Evolutionary conservation across 164 flowering plant genomes (phyloP).

Genomic region (Tetracentron sinense): DNA sequence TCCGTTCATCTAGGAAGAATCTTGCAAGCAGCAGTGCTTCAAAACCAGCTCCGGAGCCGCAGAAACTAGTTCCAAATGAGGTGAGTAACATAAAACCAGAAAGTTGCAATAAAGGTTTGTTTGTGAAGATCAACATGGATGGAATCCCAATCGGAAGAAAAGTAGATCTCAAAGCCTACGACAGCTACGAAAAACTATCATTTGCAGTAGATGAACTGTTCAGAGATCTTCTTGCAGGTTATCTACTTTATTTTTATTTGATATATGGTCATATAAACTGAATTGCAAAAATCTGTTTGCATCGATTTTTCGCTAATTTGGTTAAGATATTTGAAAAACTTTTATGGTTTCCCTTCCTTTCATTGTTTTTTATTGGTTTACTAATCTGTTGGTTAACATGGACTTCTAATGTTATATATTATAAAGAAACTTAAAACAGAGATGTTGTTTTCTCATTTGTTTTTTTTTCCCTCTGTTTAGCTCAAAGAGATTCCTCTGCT

Average conservation of each 20-base stretch:
- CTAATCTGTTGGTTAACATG: too few relatives aligned
- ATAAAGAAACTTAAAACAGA: too few relatives aligned
- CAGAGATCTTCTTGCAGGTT: conserved; percentile 92
- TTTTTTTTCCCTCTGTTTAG: conserved; percentile 30
- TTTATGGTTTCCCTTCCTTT: too few relatives aligned
- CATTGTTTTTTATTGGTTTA: too few relatives aligned
- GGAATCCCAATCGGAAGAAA: conserved; percentile 96
- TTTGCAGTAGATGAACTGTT: conserved; percentile 84
- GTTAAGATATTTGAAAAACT: too few relatives aligned
- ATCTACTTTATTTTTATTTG: not conserved
- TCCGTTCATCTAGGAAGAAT: conserved; percentile 88
- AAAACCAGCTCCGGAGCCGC: conserved; percentile 41
- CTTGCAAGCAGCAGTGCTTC: conserved; percentile 53
- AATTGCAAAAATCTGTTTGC: too few relatives aligned
- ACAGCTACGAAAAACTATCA: conserved; percentile 76
- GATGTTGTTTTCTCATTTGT: too few relatives aligned
- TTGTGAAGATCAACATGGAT: conserved; percentile 97
- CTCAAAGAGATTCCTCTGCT: conserved; percentile 63
- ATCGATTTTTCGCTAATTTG: too few relatives aligned
- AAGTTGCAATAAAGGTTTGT: conserved; percentile 39
- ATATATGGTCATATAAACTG: not conserved
- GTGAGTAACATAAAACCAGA: conserved; percentile 27
- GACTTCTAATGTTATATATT: not conserved
- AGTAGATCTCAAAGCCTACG: conserved; percentile 75
- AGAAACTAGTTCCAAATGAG: conserved; percentile 28